Evolutionary conservation across 345 rosid genomes (phyloP), one percentile per base, ranked within the genome.

Genomic region (Punica granatum): DNA sequence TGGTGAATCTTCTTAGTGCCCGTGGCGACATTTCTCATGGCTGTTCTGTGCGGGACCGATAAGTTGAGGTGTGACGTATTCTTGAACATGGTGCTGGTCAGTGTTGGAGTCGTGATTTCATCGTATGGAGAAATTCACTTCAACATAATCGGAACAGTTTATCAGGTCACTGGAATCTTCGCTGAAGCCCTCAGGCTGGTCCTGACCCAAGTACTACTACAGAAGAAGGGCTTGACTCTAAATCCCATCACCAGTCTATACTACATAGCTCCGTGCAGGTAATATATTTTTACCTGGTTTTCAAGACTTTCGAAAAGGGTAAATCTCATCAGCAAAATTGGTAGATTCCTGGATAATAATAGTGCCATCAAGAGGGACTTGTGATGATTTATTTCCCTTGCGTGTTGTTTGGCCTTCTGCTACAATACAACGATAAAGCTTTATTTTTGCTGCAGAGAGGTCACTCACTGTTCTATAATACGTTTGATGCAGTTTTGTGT

Each of bases 231-330:
- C 71, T 84, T 93, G 90, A 79, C 96, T 51, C 77, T 93, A 72
- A 93, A 91, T 81, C 99, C 97, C 14, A 82, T 93, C 68, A 93
- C 90, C 85, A 93, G 97, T 85, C 84, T 94, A 73, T 93, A 93
- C 78, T 90, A 93, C 84, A 94, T 94, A 46, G 99, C 99, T 76
- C 99, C 98, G 19, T 94, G 99, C 99, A 94, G 97, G 97, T 91
- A 26, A 88, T 49, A 7, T n/a, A 4, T 37, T 56, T 58, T n/a
- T n/a, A n/a, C 25, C 41, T 42, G 7, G 25, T 59, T 60, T n/a
- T 26, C 3, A 15, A n/a, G 36, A 7, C 31, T 31, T 56, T 16
- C 13, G 60, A 49, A 14, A 14, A 0, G 1, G 7, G 23, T 6
- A 51, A n/a, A 51, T 51, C 7, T 51, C 23, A 23, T n/a, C 6